Evolutionary conservation across 352 stramenopile species (phyloP).

Genomic region (Poterioochromonas sp.): DNA sequence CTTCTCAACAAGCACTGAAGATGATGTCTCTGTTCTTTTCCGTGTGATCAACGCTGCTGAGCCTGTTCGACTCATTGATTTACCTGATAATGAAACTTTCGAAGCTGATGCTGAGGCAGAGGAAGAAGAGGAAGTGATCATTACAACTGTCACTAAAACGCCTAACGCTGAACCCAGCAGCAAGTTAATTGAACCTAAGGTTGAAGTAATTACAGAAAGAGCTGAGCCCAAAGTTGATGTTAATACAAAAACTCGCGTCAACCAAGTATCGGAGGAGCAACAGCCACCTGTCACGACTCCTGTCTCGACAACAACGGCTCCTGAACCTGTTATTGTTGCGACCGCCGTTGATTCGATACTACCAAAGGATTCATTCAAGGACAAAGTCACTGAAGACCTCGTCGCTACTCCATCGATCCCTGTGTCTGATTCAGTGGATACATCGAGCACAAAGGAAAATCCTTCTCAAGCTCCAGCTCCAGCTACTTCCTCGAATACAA

Average conservation of each 20-base stretch:
- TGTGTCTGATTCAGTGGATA: too few species aligned
- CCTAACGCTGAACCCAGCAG: neutral
- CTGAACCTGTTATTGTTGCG: neutral
- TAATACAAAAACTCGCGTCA: too few species aligned
- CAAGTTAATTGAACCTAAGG: too few species aligned
- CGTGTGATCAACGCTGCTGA: constrained; percentile 16
- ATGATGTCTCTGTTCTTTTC: constrained; percentile 11
- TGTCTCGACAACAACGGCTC: neutral
- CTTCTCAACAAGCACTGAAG: neutral
- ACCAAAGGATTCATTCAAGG: too few species aligned
- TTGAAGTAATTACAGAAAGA: too few species aligned
- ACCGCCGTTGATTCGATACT: too few species aligned
- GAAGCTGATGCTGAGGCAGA: neutral
- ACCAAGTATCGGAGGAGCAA: neutral
- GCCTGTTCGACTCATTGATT: constrained; percentile 25
- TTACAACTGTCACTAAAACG: neutral
- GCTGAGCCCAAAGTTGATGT: too few species aligned
- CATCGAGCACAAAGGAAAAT: too few species aligned
- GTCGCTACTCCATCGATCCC: neutral
- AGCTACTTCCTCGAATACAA: too few species aligned
- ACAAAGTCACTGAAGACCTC: too few species aligned
- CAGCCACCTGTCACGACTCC: neutral
- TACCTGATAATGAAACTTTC: neutral
- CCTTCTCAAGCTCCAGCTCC: too few species aligned
- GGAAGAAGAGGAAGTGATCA: neutral